phyloP scores from a whole-genome alignment of 2,329 filamentous ascomycete genomes.

The Sclerotinia nivalis region DNA sequence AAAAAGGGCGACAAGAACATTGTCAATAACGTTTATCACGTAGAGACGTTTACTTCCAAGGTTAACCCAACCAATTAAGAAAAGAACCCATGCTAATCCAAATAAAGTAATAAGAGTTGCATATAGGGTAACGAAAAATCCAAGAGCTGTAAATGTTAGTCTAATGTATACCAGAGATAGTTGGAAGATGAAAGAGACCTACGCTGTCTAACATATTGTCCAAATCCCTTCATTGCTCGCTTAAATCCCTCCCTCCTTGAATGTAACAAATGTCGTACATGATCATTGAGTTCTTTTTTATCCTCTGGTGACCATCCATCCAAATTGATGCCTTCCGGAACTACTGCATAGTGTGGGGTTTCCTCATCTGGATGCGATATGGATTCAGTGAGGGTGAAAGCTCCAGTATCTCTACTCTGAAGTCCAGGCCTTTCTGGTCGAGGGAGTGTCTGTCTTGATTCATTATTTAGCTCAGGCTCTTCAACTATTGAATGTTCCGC shows the following conservation, averaged over 20 bases:
- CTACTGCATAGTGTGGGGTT: constrained; percentile 66
- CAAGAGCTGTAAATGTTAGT: constrained; percentile 56
- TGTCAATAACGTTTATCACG: constrained; percentile 68
- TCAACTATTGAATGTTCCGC: constrained; percentile 22
- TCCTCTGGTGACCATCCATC: constrained; percentile 76
- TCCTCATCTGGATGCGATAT: constrained; percentile 67
- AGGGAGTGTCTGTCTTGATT: background rate
- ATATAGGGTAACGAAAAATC: constrained; percentile 82
- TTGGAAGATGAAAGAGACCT: constrained; percentile 41
- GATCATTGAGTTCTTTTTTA: constrained; percentile 74
- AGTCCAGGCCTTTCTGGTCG: constrained; percentile 5
- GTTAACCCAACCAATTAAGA: constrained; percentile 87
- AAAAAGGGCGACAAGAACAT: constrained; percentile 69
- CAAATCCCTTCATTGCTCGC: constrained; percentile 75
- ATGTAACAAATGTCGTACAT: constrained; percentile 85
- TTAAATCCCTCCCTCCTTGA: constrained; percentile 79
- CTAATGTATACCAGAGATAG: constrained; percentile 16
- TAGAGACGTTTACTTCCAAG: constrained; percentile 72
- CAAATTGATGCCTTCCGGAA: constrained; percentile 71
- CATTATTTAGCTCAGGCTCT: constrained; percentile 25
- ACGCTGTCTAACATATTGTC: constrained; percentile 73
- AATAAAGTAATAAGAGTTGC: constrained; percentile 81
- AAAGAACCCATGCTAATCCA: constrained; percentile 86
- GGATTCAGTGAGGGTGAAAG: constrained; percentile 54
- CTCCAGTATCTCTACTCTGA: constrained; percentile 31